Base-by-base conservation (phyloP, 352 stramenopile genomes). In the Elongisporangium prolatum region DNA sequence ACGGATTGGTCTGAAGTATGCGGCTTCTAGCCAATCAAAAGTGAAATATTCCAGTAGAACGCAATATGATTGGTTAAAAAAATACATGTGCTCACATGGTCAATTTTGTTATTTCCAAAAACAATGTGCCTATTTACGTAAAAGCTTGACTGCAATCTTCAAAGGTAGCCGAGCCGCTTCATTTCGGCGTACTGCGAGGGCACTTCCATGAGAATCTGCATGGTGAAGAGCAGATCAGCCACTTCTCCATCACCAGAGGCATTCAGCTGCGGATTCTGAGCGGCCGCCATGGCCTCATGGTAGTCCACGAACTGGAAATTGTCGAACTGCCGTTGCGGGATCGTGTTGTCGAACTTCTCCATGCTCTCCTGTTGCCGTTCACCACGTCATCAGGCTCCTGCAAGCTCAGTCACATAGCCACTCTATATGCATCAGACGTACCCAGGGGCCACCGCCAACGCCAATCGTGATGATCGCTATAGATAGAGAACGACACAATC, bases 291-390 rank as follows among this genome's bases (percentile, higher is more conserved):
- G n/a, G 89, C 72, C 2, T 65, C 65, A 50, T 77, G 72, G 68
- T 90, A 92, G 38, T 83, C 75, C 20, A 92, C 82, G 48, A 92
- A 92, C 65, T 93, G 80, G 65, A 92, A 92, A 59, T 93, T 93
- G 73, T 92, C 82, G 54, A 91, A 92, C 40, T 79, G 69, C 2
- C 80, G 78, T 28, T 72, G 25, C 7, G 82, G 77, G 17, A 93
- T 60, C 37, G 78, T 59, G 59, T 93, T 75, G 56, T 93, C 84
- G 59, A 92, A 88, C 55, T 84, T 68, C 21, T 78, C 59, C 80
- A 93, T 90, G 57, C 74, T 88, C n/a, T 92, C 84, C 34, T 44
- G 11, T 44, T 44, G 9, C 4, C 1, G 1, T 7, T 13, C 6
- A 17, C 13, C 28, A 1, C n/a, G n/a, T 74, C 74, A 85, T 13